Conservation (phyloP, 805 yeast genomes). For the Ogataea angusta region DNA sequence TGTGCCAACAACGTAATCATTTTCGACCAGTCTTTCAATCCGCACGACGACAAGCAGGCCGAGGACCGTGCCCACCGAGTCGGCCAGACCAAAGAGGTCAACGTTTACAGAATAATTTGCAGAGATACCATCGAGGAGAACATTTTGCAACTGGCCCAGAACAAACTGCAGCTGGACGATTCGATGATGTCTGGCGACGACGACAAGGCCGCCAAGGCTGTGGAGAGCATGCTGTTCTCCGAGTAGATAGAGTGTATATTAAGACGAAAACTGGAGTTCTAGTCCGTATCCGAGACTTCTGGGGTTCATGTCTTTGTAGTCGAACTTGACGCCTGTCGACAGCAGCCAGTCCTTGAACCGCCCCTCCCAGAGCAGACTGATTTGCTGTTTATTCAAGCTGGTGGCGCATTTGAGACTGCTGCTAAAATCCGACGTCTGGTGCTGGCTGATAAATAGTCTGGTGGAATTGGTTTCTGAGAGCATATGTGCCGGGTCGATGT, state of each 20-base stretch:
- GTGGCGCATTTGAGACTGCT: conserved; percentile 75
- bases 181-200: conserved; percentile 51
- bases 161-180: conserved; percentile 82
- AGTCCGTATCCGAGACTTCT: conserved; percentile 54
- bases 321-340: conserved; percentile 65
- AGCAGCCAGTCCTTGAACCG: conserved; percentile 74
- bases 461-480: conserved; percentile 21
- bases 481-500: conserved; percentile 19
- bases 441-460: conserved; percentile 31
- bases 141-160: conserved; percentile 79
- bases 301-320: conserved; percentile 43
- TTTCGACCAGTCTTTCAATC: conserved; percentile 92
- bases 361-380: conserved; percentile 85
- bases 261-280: conserved; percentile 60
- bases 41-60: conserved; percentile 98
- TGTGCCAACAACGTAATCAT: conserved; percentile 92
- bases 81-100: conserved; percentile 78
- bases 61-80: conserved; percentile 98
- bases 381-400: conserved; percentile 56
- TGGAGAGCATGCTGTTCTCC: conserved; percentile 46
- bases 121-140: conserved; percentile 84
- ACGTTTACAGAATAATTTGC: conserved; percentile 71
- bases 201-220: conserved; percentile 49
- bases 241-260: conserved; percentile 21
- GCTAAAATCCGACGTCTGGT: conserved; percentile 53